Conservation (phyloP, 371 early-diverging fungal genomes). For the Mucor sp. region DNA sequence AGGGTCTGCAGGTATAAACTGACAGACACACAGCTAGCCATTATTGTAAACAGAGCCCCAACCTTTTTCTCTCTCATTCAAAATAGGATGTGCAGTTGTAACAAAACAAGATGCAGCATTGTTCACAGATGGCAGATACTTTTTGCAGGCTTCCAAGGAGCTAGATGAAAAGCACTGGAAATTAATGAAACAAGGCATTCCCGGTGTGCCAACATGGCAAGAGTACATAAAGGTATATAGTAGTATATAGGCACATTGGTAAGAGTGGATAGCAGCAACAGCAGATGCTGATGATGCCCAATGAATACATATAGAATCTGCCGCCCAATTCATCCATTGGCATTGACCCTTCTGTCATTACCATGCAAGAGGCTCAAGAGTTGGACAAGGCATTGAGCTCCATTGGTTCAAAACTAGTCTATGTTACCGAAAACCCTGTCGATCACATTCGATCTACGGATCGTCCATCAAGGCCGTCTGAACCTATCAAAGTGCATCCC, state of each 20-base stretch:
- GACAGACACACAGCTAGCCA: neutral
- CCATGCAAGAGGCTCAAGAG: slow-evolving; percentile 26
- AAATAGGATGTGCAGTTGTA: slow-evolving; percentile 76
- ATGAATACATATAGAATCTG: slow-evolving; percentile 55
- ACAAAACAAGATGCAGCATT: slow-evolving; percentile 74
- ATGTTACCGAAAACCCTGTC: slow-evolving; percentile 68
- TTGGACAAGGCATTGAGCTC: slow-evolving; percentile 8
- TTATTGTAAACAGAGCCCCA: neutral
- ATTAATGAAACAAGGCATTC: slow-evolving; percentile 90
- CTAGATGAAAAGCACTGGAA: slow-evolving; percentile 83
- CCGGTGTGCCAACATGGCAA: slow-evolving; percentile 85
- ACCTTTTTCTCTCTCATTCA: neutral
- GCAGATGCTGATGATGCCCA: slow-evolving; percentile 17
- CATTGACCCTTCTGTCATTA: slow-evolving; percentile 79
- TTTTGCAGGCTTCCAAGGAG: slow-evolving; percentile 94
- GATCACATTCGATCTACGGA: slow-evolving; percentile 71
- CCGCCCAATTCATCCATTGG: slow-evolving; percentile 71
- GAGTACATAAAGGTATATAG: slow-evolving; percentile 73
- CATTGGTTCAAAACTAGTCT: slow-evolving; percentile 51
- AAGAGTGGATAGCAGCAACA: neutral
- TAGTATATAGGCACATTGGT: neutral
- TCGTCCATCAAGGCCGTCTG: slow-evolving; percentile 65
- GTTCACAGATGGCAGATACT: slow-evolving; percentile 99
- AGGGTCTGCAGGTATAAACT: slow-evolving; percentile 85
- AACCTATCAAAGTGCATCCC: slow-evolving; percentile 63